These are phyloP conservation scores for Hyaloperonospora brassicae DNA, from an alignment of 352 stramenopile genomes.

Conservation along the genomic window DNA sequence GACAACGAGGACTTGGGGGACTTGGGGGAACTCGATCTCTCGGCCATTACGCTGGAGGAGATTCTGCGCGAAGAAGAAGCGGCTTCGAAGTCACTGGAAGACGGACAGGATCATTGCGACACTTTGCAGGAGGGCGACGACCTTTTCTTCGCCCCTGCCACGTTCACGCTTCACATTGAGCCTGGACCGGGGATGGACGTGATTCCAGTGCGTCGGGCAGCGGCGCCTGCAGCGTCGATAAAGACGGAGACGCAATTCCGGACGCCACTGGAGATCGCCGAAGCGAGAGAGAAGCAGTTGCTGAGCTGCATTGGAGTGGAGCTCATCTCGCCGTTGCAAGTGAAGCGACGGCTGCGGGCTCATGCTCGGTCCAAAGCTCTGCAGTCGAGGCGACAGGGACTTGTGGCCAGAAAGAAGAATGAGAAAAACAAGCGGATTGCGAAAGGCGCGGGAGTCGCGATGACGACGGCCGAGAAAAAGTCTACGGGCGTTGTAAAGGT, in stretches of 20 bases:
- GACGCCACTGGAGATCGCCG: conserved; percentile 64
- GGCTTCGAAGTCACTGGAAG: conserved; percentile 25
- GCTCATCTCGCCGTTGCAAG: conserved; percentile 71
- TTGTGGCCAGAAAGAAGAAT: conserved; percentile 32
- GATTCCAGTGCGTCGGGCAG: conserved; percentile 13
- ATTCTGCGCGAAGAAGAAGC: conserved; percentile 67
- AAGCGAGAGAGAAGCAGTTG: conserved; percentile 71
- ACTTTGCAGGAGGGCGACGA: conserved; percentile 34
- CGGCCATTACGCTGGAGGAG: conserved; percentile 59
- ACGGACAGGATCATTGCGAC: conserved; percentile 4
- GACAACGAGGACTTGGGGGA: conserved; percentile 12
- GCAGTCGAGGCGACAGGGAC: conserved; percentile 29
- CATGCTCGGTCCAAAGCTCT: conserved; percentile 52
- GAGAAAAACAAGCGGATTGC: conserved; percentile 46
- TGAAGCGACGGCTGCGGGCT: conserved; percentile 67
- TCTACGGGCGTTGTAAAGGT: conserved; percentile 81
- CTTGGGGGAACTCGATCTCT: conserved; percentile 54
- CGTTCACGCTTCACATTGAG: conserved; percentile 53
- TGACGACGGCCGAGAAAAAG: conserved; percentile 36
- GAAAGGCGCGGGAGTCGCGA: conserved; percentile 16
- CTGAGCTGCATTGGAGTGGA: conserved; percentile 78
- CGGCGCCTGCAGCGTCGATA: conserved; percentile 5
- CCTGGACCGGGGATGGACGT: conserved; percentile 67
- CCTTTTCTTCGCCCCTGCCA: conserved; percentile 66
- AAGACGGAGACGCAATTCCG: conserved; percentile 35